A percentile compares a stretch with the other conserved stretches of the same genome.
These are phyloP conservation scores for Coniochaeta sp. DNA, from an alignment of 2,329 filamentous ascomycete species.

Conservation along the genomic window DNA sequence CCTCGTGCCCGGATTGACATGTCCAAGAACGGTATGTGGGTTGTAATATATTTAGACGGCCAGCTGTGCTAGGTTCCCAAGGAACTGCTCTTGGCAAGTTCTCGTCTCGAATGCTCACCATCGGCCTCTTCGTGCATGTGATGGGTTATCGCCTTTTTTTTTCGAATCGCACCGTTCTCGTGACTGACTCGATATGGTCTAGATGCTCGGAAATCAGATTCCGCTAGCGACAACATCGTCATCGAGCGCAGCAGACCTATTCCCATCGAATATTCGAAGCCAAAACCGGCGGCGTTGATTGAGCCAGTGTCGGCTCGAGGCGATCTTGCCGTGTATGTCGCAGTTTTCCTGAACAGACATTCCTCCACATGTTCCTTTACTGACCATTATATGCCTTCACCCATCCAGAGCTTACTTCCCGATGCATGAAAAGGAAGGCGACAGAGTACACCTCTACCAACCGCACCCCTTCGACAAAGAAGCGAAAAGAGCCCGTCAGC, in stretches of 20 bases:
- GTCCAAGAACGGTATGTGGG: background rate
- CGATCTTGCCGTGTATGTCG: constrained; percentile 49
- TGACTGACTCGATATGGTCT: background rate
- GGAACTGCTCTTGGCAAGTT: background rate
- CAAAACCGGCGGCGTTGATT: constrained; percentile 12
- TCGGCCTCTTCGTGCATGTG: background rate
- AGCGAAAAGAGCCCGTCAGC: constrained; percentile 27
- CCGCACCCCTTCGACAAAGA: constrained; percentile 45
- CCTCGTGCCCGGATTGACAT: background rate
- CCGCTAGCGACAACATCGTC: no score
- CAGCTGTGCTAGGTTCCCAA: background rate
- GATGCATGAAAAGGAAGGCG: constrained; percentile 42
- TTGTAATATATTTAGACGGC: background rate
- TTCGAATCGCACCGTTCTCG: background rate
- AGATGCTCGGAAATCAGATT: background rate
- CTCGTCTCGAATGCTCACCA: background rate
- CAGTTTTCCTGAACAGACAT: background rate
- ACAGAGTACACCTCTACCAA: constrained; percentile 34
- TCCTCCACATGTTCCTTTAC: background rate
- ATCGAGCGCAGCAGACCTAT: constrained; percentile 1
- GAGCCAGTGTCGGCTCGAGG: constrained; percentile 50
- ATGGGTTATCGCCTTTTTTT: background rate
- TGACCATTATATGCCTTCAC: background rate
- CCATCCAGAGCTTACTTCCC: constrained; percentile 52
- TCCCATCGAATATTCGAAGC: constrained; percentile 5